Conservation (phyloP, 1,284 basidiomycete species). For the Melampsora larici-populina region DNA sequence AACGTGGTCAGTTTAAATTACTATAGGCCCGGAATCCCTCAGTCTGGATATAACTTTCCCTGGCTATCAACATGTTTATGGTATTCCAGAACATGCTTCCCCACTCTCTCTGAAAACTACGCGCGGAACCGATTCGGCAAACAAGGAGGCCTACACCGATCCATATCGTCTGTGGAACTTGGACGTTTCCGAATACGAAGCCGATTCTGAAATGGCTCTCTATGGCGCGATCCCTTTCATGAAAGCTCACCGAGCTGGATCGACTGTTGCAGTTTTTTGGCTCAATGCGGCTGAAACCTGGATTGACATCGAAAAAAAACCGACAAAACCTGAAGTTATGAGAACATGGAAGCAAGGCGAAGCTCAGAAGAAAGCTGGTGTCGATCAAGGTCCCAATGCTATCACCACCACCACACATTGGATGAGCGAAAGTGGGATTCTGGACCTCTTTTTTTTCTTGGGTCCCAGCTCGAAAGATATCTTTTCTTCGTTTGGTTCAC, state of each 20-base stretch:
- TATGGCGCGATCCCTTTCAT: constrained; percentile 66
- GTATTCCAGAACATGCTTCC: constrained; percentile 95
- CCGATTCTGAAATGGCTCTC: constrained; percentile 77
- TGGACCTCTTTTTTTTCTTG: constrained; percentile 89
- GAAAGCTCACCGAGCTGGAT: constrained; percentile 77
- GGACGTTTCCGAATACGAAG: constrained; percentile 95
- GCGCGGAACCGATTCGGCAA: constrained; percentile 56
- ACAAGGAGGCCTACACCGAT: constrained; percentile 63
- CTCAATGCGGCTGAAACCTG: constrained; percentile 91
- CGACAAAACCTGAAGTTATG: constrained; percentile 54
- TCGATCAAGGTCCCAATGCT: constrained; percentile 44
- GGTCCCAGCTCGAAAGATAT: constrained; percentile 76
- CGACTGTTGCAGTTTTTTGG: constrained; percentile 86
- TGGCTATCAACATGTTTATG: constrained; percentile 62
- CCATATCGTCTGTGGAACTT: constrained; percentile 94
- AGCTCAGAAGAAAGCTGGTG: not conserved
- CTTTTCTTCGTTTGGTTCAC: constrained; percentile 76
- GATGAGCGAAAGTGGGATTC: constrained; percentile 92
- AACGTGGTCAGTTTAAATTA: no score
- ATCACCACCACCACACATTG: constrained; percentile 79
- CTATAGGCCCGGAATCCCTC: constrained; percentile 81
- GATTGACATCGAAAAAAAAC: constrained; percentile 77
- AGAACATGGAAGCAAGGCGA: constrained; percentile 45
- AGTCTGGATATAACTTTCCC: constrained; percentile 92
- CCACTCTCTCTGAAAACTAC: constrained; percentile 82